Conservation (phyloP, 2,329 filamentous ascomycete species). For the Aspergillus texensis region DNA sequence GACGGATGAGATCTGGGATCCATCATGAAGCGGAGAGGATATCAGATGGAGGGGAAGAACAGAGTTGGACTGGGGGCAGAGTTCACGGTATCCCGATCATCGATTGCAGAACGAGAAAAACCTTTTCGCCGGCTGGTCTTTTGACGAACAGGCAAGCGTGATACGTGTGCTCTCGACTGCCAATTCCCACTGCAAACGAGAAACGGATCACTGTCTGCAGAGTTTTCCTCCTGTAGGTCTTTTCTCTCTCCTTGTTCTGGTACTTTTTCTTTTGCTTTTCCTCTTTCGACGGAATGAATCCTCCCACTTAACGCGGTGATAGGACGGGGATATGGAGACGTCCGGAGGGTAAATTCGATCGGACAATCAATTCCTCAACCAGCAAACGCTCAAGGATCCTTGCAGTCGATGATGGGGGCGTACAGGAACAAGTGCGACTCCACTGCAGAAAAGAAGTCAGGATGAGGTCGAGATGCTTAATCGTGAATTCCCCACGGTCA, state of each 20-base stretch:
- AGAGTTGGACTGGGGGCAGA: slow-evolving; percentile 17
- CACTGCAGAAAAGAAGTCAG: slow-evolving; percentile 33
- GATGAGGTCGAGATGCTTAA: slow-evolving; percentile 37
- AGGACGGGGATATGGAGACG: slow-evolving; percentile 21
- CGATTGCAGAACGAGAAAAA: slow-evolving; percentile 30
- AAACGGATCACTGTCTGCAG: slow-evolving; percentile 17
- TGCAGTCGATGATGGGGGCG: slow-evolving; percentile 20
- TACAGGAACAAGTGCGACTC: slow-evolving; percentile 33
- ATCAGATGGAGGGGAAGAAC: slow-evolving; percentile 18
- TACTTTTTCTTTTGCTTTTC: slow-evolving; percentile 13
- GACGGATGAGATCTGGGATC: slow-evolving; percentile 49
- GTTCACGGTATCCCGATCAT: slow-evolving; percentile 41
- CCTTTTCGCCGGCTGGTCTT: slow-evolving; percentile 16
- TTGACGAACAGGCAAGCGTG: slow-evolving; percentile 15
- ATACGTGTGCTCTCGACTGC: slow-evolving; percentile 7
- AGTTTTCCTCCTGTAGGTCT: slow-evolving; percentile 10
- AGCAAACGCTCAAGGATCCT: slow-evolving; percentile 20
- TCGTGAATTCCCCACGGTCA: slow-evolving; percentile 44
- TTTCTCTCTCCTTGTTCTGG: slow-evolving; percentile 10
- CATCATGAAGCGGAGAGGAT: slow-evolving; percentile 33
- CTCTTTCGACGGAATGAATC: slow-evolving; percentile 16
- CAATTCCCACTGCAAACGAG: slow-evolving; percentile 15
- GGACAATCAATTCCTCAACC: slow-evolving; percentile 12
- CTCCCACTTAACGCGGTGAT: slow-evolving; percentile 14
- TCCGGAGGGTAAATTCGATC: slow-evolving; percentile 10